These are phyloP conservation scores for Pyrenochaeta sp. DNA, from an alignment of 2,329 filamentous ascomycete species.

Conservation along the genomic window DNA sequence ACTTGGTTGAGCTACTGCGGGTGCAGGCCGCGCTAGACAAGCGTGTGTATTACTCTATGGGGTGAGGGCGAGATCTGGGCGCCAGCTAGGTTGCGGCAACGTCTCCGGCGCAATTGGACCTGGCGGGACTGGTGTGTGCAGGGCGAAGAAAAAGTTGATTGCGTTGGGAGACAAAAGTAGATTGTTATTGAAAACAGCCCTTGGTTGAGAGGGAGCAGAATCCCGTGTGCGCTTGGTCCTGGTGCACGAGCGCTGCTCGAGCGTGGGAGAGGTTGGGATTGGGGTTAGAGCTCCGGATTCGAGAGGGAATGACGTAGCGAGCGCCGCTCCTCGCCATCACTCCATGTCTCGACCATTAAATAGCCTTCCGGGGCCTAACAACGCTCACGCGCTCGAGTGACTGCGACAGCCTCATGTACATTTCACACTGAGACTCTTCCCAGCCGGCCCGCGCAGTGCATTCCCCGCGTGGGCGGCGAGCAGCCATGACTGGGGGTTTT, in stretches of 20 bases:
- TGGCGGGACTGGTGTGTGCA: slow-evolving; percentile 15
- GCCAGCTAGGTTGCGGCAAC: slow-evolving; percentile 22
- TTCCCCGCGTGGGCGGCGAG: slow-evolving; percentile 8
- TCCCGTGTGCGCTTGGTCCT: slow-evolving; percentile 18
- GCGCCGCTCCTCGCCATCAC: neutral
- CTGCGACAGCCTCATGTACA: neutral
- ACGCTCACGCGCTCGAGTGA: slow-evolving; percentile 8
- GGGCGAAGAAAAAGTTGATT: slow-evolving; percentile 3
- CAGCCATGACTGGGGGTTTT: slow-evolving; percentile 11
- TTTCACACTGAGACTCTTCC: slow-evolving; percentile 7
- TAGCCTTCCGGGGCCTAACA: neutral
- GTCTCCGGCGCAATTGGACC: slow-evolving; percentile 18
- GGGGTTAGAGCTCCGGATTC: slow-evolving; percentile 21
- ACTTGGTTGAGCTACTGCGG: slow-evolving; percentile 36
- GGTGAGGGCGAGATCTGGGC: slow-evolving; percentile 25
- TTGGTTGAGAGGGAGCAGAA: neutral
- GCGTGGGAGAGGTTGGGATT: slow-evolving; percentile 25
- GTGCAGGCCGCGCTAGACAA: slow-evolving; percentile 38
- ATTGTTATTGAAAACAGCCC: slow-evolving; percentile 4
- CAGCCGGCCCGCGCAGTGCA: slow-evolving; percentile 6
- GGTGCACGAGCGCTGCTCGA: slow-evolving; percentile 27
- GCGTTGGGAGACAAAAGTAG: neutral
- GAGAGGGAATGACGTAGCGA: slow-evolving; percentile 26
- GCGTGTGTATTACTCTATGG: slow-evolving; percentile 25
- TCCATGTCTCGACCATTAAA: neutral